phyloP scores from a whole-genome alignment of 2,329 filamentous ascomycete genomes.

The Aureobasidium leucospermi region DNA sequence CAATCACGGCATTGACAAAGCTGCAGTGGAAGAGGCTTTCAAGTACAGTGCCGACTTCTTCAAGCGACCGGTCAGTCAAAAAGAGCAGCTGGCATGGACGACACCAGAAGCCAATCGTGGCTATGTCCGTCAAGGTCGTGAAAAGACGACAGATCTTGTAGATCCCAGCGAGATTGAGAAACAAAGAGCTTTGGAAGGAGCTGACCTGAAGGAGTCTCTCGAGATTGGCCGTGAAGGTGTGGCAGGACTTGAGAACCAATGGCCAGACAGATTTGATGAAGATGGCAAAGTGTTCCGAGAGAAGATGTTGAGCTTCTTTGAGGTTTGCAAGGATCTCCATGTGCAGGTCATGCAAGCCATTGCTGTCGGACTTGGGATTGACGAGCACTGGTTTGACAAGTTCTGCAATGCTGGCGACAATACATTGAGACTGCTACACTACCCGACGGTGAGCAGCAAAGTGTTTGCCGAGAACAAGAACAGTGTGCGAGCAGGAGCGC shows the following conservation, averaged over 20 bases:
- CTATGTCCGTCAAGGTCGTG: conserved; percentile 47
- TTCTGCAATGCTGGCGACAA: conserved; percentile 66
- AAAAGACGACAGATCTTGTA: conserved; percentile 58
- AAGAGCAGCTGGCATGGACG: conserved; percentile 61
- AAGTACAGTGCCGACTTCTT: conserved; percentile 62
- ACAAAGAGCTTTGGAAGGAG: conserved; percentile 43
- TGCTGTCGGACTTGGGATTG: conserved; percentile 54
- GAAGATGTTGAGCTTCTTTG: conserved; percentile 69
- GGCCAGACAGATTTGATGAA: conserved; percentile 51
- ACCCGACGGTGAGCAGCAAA: conserved; percentile 49
- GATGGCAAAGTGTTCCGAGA: conserved; percentile 59
- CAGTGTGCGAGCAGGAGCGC: conserved; percentile 61
- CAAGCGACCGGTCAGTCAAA: conserved; percentile 51
- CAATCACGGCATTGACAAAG: conserved; percentile 63
- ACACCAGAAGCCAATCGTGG: conserved; percentile 44
- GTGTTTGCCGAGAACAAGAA: conserved; percentile 45
- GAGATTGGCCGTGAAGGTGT: conserved; percentile 57
- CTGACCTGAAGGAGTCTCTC: conserved; percentile 53
- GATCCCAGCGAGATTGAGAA: conserved; percentile 52
- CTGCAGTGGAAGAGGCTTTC: conserved; percentile 26
- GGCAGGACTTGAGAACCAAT: conserved; percentile 63
- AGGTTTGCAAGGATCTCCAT: conserved; percentile 67
- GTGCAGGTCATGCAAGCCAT: conserved; percentile 59
- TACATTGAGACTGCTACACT: conserved; percentile 43
- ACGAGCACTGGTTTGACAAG: conserved; percentile 72